These are phyloP conservation scores for Stereocaulon alpinum DNA, from an alignment of 495 filamentous ascomycete species.

Conservation along the genomic window DNA sequence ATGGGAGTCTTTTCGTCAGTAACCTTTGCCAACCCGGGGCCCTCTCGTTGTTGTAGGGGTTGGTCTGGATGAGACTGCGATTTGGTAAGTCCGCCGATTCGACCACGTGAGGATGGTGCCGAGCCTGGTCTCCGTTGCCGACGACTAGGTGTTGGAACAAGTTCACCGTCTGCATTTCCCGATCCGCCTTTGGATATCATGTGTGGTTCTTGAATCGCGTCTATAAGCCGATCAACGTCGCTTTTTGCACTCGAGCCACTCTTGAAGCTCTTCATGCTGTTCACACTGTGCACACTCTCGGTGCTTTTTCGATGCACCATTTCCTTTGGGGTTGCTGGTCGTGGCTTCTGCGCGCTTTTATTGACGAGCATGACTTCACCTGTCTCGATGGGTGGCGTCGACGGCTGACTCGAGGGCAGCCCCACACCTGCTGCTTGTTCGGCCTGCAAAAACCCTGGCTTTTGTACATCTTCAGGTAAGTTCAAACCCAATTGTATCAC, in stretches of 20 bases:
- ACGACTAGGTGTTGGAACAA: constrained; percentile 14
- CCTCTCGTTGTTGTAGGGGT: constrained; percentile 10
- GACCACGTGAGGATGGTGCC: constrained; percentile 3
- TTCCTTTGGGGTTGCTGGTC: constrained; percentile 6
- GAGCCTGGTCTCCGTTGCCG: constrained; percentile 5
- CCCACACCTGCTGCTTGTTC: constrained; percentile 3
- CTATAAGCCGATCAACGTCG: constrained; percentile 65
- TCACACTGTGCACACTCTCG: constrained; percentile 25
- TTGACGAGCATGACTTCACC: constrained; percentile 49
- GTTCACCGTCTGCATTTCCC: constrained; percentile 20
- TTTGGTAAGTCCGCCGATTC: not conserved
- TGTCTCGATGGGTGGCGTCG: constrained; percentile 28
- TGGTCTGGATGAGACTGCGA: constrained; percentile 13
- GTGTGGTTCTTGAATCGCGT: constrained; percentile 58
- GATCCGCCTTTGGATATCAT: constrained; percentile 26
- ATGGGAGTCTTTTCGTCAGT: constrained; percentile 23
- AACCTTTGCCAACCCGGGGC: constrained; percentile 22
- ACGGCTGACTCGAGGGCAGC: constrained; percentile 17
- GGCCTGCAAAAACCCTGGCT: constrained; percentile 6
- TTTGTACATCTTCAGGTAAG: constrained; percentile 39
- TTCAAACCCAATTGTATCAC: constrained; percentile 61
- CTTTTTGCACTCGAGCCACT: constrained; percentile 48
- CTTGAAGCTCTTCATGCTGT: constrained; percentile 40
- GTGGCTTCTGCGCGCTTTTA: constrained; percentile 21
- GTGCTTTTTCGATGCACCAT: constrained; percentile 28